Conservation (phyloP, 2,329 filamentous ascomycete species). For the Fusarium nurragi region DNA sequence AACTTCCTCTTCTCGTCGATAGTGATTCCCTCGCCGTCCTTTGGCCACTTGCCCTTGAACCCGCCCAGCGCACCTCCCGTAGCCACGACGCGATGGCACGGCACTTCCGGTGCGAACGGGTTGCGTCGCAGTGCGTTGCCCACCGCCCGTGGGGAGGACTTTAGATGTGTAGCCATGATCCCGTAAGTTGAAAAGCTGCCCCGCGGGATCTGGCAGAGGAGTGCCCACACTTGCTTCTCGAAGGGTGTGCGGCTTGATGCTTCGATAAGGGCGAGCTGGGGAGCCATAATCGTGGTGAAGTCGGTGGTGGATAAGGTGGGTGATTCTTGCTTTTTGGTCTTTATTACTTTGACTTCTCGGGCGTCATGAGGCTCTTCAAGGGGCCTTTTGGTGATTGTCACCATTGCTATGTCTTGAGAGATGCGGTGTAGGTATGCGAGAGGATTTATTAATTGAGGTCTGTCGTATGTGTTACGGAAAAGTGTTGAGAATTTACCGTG, state of each 20-base stretch:
- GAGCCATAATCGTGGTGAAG: constrained; percentile 44
- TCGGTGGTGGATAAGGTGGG: not conserved
- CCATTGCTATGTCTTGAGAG: constrained; percentile 16
- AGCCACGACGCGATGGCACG: constrained; percentile 83
- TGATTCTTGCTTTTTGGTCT: constrained; percentile 11
- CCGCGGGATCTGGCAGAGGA: constrained; percentile 79
- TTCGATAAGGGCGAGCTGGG: constrained; percentile 58
- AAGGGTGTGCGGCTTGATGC: constrained; percentile 59
- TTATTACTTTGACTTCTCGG: constrained; percentile 23
- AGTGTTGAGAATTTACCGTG: not conserved
- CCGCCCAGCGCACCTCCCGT: constrained; percentile 76
- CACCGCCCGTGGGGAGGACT: constrained; percentile 78
- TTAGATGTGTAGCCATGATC: constrained; percentile 72
- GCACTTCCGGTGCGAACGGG: constrained; percentile 83
- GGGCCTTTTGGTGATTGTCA: constrained; percentile 25
- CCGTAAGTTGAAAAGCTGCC: constrained; percentile 83
- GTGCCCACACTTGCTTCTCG: constrained; percentile 72
- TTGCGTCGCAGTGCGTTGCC: constrained; percentile 81
- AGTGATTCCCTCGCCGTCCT: constrained; percentile 68
- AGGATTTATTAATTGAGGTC: not conserved
- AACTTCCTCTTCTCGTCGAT: constrained; percentile 71
- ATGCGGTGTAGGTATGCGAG: too few relatives aligned
- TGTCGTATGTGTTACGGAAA: not conserved
- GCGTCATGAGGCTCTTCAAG: constrained; percentile 30
- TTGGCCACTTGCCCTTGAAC: constrained; percentile 74